Evolutionary conservation across 805 yeast genomes (phyloP), one percentile per base, ranked within the genome.

Genomic region (Ogataea ganodermae): DNA sequence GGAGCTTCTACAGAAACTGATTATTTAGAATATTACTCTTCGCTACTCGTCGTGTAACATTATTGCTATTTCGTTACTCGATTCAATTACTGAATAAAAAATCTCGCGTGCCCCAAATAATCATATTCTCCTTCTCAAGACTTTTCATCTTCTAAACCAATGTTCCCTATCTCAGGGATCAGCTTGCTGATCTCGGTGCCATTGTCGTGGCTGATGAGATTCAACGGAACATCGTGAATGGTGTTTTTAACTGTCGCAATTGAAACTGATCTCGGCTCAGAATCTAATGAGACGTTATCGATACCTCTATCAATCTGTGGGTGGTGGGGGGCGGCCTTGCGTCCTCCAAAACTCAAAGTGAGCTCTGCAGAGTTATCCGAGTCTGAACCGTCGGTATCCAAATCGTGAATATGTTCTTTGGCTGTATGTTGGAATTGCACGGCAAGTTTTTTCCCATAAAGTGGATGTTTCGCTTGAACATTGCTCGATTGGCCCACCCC

Each of bases 311-410:
- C 36, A 33, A 33, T 33, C 13, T 23, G 31, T 5, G 31, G 31
- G 14, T n/a, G 36, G 21, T 23, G 31, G 26, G 44, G 13, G 12
- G 35, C 26, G 12, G 33, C 33, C 35, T 46, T 35, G 6, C 52
- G 48, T 12, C 28, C 46, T 10, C 57, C 58, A 42, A 57, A 52
- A 2, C 51, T 46, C 6, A 57, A 47, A 9, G 56, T 51, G 18
- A 57, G 52, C 49, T 57, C 61, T 5, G 56, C 49, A 10, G 54
- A 52, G 18, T 48, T 48, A 31, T 49, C 53, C 3, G 56, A 49
- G 24, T 52, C 52, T 7, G 53, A 47, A 32, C 35, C 49, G 8
- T 40, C 52, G 4, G 44, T 24, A 7, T 52, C 58, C 1, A 52
- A 47, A 18, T 38, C 45, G 26, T 36, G 30, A 7, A 4, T 12